Conservation (phyloP, 345 rosid species). For the Passiflora organensis region DNA sequence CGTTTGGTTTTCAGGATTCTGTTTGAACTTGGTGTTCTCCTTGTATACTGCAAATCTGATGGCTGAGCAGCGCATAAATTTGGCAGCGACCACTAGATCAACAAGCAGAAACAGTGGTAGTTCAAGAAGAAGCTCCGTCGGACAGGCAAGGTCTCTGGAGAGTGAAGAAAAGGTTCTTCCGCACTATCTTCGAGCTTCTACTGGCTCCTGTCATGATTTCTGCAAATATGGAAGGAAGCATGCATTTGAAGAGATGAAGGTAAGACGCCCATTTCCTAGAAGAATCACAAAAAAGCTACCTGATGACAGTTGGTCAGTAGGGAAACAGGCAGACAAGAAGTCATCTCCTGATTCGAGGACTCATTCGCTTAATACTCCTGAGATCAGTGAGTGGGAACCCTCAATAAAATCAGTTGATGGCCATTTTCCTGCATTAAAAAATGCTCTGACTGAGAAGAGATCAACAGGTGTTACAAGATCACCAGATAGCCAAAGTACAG, state of each 20-base stretch:
- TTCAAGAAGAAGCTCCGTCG: slow-evolving; percentile 41
- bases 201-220: slow-evolving; percentile 79
- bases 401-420: slow-evolving; percentile 12
- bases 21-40: neutral
- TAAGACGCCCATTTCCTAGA: slow-evolving; percentile 32
- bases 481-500: slow-evolving; percentile 12
- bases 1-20: slow-evolving; percentile 9
- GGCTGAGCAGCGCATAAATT: slow-evolving; percentile 39
- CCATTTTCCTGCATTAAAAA: neutral
- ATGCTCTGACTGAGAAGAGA: slow-evolving; percentile 1
- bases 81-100: slow-evolving; percentile 17
- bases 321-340: slow-evolving; percentile 22
- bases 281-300: slow-evolving; percentile 34
- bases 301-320: slow-evolving; percentile 25
- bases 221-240: slow-evolving; percentile 70
- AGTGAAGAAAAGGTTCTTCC: slow-evolving; percentile 44
- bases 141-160: slow-evolving; percentile 30
- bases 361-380: slow-evolving; percentile 16
- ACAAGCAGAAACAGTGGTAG: slow-evolving; percentile 18
- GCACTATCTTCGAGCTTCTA: slow-evolving; percentile 61
- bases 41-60: slow-evolving; percentile 20
- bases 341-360: slow-evolving; percentile 16
- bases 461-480: slow-evolving; percentile 2
- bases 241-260: slow-evolving; percentile 35
- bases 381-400: slow-evolving; percentile 22